phyloP scores from a whole-genome alignment of 1,284 basidiomycete species.

The Ustilago tritici region DNA sequence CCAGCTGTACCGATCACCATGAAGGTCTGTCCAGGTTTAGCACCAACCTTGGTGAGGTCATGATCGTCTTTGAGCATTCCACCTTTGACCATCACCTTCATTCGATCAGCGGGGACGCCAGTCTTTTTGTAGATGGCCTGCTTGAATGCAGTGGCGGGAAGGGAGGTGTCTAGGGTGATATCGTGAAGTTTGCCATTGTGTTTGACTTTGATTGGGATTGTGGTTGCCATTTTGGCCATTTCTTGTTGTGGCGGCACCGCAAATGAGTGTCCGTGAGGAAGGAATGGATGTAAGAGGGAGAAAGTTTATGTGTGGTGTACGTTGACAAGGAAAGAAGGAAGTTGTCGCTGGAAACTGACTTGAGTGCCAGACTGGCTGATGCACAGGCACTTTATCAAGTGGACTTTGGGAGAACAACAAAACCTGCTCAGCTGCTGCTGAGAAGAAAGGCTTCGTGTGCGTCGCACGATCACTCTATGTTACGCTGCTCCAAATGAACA shows the following conservation, averaged over 20 bases:
- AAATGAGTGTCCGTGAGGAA: neutral
- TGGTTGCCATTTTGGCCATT: constrained; percentile 68
- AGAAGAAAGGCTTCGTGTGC: neutral
- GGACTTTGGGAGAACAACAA: constrained; percentile 6
- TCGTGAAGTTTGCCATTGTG: constrained; percentile 81
- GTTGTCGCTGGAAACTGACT: neutral
- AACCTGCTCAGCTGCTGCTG: constrained; percentile 4
- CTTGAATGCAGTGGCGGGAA: constrained; percentile 82
- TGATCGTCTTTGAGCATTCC: constrained; percentile 87
- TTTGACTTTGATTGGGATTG: constrained; percentile 80
- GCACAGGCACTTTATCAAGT: constrained; percentile 1
- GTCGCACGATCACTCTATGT: neutral
- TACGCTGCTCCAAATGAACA: neutral
- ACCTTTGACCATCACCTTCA: constrained; percentile 97
- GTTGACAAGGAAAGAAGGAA: neutral
- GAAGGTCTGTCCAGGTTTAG: constrained; percentile 74
- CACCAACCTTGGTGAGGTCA: constrained; percentile 82
- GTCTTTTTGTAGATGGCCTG: constrained; percentile 83
- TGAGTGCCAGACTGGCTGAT: neutral
- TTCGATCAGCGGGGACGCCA: constrained; percentile 86
- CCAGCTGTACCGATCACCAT: constrained; percentile 80
- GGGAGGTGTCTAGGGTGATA: constrained; percentile 76
- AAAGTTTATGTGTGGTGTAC: neutral
- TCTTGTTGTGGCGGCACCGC: neutral
- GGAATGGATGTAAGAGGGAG: neutral